Percentiles rank a stretch among this genome's conserved stretches.
These are phyloP conservation scores for Ceriops zippeliana DNA, from an alignment of 345 rosid species.

Conservation along the genomic window DNA sequence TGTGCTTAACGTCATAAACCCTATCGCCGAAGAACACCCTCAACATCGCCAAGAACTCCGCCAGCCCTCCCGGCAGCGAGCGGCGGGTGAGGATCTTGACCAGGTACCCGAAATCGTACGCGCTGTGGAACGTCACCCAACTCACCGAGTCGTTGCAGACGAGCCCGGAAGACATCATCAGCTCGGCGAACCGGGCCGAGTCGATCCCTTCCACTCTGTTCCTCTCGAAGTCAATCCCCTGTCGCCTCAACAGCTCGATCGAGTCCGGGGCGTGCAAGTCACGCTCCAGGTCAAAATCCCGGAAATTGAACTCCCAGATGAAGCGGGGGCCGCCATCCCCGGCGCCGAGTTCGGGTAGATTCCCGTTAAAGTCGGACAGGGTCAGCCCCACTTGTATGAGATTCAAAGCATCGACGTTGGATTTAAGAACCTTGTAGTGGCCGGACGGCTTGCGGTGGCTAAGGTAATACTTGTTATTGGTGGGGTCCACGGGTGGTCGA, in stretches of 20 bases:
- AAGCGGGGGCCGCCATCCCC: constrained; percentile 1
- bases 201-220: constrained; percentile 27
- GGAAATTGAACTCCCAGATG: constrained; percentile 35
- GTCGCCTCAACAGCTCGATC: constrained; percentile 22
- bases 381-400: constrained; percentile 36
- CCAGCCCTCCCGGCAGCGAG: constrained; percentile 13
- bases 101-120: constrained; percentile 32
- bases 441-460: constrained; percentile 11
- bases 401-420: constrained; percentile 29
- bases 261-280: constrained; percentile 30
- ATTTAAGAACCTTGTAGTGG: constrained; percentile 21
- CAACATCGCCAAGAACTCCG: constrained; percentile 17
- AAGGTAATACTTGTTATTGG: not conserved
- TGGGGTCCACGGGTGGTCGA: constrained; percentile 14
- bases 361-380: constrained; percentile 24
- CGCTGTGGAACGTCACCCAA: constrained; percentile 39
- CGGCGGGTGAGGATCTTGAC: constrained; percentile 27
- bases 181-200: constrained; percentile 24
- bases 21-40: constrained; percentile 27
- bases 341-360: constrained; percentile 22
- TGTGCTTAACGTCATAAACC: constrained; percentile 28
- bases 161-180: constrained; percentile 37
- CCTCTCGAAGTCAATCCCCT: constrained; percentile 28
- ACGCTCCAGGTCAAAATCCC: constrained; percentile 25
- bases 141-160: constrained; percentile 28